phyloP scores from a whole-genome alignment of 208 protist species.

The Porcisia deanei region DNA sequence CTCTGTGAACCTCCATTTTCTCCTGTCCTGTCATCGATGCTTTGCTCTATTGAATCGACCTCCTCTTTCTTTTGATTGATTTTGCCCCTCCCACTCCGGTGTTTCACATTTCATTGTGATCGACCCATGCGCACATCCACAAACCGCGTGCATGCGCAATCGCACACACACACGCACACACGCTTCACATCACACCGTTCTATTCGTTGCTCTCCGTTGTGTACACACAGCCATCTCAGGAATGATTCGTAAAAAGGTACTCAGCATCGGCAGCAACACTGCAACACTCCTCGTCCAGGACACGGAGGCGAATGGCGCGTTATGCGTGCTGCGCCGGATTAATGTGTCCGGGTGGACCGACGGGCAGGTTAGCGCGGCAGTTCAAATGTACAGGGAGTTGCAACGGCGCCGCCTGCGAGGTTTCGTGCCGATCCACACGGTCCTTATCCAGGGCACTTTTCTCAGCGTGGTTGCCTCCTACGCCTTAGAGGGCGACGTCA shows the following conservation, averaged over 20 bases:
- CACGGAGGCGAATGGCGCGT: slow-evolving; percentile 45
- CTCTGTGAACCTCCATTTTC: not conserved
- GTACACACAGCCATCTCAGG: not conserved
- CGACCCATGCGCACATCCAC: not conserved
- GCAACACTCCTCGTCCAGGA: slow-evolving; percentile 84
- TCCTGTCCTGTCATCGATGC: not conserved
- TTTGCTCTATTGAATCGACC: not conserved
- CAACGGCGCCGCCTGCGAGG: slow-evolving; percentile 27
- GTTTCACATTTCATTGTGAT: not conserved
- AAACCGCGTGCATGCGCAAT: not conserved
- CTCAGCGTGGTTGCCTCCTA: slow-evolving; percentile 72
- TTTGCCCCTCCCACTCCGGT: too few relatives aligned
- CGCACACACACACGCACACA: not conserved
- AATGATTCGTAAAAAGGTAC: slow-evolving; percentile 88
- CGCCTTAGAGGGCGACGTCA: slow-evolving; percentile 52
- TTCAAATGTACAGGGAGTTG: slow-evolving; percentile 50
- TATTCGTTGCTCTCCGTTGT: slow-evolving; percentile 3
- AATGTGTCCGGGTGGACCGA: slow-evolving; percentile 54
- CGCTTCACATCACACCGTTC: not conserved
- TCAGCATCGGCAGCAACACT: slow-evolving; percentile 65
- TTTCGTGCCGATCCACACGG: slow-evolving; percentile 57
- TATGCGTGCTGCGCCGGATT: slow-evolving; percentile 73
- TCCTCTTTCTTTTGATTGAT: not conserved
- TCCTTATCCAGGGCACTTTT: slow-evolving; percentile 65
- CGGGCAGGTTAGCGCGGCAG: slow-evolving; percentile 31